Evolutionary conservation across 176 grass and related monocot species (phyloP).

Genomic region (Triticum monococcum): DNA sequence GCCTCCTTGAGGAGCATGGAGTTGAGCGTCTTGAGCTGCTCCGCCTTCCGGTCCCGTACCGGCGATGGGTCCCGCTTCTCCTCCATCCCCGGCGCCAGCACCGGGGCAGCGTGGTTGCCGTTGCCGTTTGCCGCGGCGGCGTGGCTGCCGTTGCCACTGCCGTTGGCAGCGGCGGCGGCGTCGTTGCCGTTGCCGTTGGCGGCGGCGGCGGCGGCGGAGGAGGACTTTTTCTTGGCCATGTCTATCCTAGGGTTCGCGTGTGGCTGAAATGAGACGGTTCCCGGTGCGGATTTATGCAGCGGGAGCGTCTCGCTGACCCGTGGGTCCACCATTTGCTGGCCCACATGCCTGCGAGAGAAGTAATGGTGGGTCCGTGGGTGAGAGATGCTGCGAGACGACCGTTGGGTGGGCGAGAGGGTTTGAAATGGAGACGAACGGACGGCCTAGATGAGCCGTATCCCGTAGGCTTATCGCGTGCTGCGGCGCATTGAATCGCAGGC

Average conservation of each 20-base stretch:
- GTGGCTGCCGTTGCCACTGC: not conserved
- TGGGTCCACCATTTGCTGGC: accelerated
- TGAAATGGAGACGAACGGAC: constrained; percentile 32
- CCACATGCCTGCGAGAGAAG: not conserved
- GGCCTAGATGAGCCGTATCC: not conserved
- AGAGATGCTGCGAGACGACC: constrained; percentile 1
- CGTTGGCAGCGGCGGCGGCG: not conserved
- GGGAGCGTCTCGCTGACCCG: not conserved
- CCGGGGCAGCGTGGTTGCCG: not conserved
- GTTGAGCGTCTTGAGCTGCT: constrained; percentile 68
- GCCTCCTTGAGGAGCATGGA: constrained; percentile 62
- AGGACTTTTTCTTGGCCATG: constrained; percentile 74
- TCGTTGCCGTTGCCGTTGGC: not conserved
- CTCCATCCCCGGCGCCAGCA: not conserved
- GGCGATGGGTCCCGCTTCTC: constrained; percentile 14
- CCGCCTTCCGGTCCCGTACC: constrained; percentile 25
- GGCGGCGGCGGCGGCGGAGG: constrained; percentile 5
- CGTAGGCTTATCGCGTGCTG: not conserved
- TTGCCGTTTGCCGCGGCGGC: not conserved
- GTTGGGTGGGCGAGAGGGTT: constrained; percentile 34
- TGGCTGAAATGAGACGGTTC: constrained; percentile 16
- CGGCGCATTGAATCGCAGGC: not conserved
- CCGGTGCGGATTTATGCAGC: constrained; percentile 17
- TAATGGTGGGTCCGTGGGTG: not conserved
- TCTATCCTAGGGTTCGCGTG: constrained; percentile 34